Conservation (phyloP, 2,329 filamentous ascomycete genomes). For the Leptographium radiaticola region DNA sequence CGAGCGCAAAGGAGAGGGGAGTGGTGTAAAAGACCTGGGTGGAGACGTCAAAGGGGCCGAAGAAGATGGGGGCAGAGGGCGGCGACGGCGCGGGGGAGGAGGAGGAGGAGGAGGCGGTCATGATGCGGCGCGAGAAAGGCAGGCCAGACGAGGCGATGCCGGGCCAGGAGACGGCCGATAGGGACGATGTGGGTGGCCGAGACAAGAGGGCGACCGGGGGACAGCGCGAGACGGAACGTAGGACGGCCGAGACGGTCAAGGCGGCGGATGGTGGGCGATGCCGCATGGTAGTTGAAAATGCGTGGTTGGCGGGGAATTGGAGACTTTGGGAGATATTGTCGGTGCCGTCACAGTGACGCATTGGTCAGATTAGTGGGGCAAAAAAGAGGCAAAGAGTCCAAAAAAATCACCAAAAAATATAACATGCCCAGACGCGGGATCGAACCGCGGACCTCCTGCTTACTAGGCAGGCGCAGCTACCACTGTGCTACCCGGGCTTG, state of each 20-base stretch:
- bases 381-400: neutral
- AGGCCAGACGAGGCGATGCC: neutral
- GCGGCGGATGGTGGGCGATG: too few species aligned
- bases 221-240: too few species aligned
- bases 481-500: neutral
- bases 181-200: too few species aligned
- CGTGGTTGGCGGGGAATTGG: too few species aligned
- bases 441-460: neutral
- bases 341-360: too few species aligned
- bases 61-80: slow-evolving; percentile 33
- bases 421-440: neutral
- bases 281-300: too few species aligned
- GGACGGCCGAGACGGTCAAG: too few species aligned
- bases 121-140: too few species aligned
- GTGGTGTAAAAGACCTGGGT: slow-evolving; percentile 84
- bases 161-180: neutral
- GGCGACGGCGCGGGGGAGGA: neutral
- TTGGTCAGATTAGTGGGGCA: neutral
- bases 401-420: neutral
- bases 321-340: too few species aligned
- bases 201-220: too few species aligned
- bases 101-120: neutral
- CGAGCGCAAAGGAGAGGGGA: slow-evolving; percentile 68
- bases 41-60: slow-evolving; percentile 66
- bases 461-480: neutral